These are phyloP conservation scores for Aspergillus cavernicola DNA, from an alignment of 495 filamentous ascomycete species.

Conservation along the genomic window DNA sequence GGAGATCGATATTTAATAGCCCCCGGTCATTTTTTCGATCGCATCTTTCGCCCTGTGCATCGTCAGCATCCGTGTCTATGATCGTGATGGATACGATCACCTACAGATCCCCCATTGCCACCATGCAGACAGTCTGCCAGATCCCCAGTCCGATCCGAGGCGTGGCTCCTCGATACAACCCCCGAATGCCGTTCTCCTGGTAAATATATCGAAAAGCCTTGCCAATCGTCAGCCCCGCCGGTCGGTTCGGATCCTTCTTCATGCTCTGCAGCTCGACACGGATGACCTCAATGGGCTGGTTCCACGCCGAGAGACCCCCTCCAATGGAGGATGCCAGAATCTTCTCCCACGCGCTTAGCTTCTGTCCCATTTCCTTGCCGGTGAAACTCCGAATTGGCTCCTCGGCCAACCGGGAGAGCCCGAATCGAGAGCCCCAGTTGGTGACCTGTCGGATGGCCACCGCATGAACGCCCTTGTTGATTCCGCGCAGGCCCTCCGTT, in stretches of 20 bases:
- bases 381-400: constrained; percentile 75
- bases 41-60: too few relatives aligned
- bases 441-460: constrained; percentile 98
- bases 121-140: constrained; percentile 99
- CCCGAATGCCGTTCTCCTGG: constrained; percentile 77
- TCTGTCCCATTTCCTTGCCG: constrained; percentile 67
- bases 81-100: too few relatives aligned
- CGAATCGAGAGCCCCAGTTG: constrained; percentile 97
- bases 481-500: constrained; percentile 88
- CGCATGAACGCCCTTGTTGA: constrained; percentile 97
- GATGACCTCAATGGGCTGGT: constrained; percentile 99
- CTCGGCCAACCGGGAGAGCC: constrained; percentile 86
- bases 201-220: constrained; percentile 94
- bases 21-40: too few relatives aligned
- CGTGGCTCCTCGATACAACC: constrained; percentile 91
- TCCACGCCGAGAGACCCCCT: constrained; percentile 95
- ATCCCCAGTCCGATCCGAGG: constrained; percentile 91
- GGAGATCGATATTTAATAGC: background rate
- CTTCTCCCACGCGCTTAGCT: constrained; percentile 78
- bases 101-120: constrained; percentile 82
- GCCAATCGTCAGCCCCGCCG: constrained; percentile 95
- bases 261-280: constrained; percentile 99
- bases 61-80: too few relatives aligned
- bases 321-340: constrained; percentile 81
- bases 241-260: constrained; percentile 92